Base-by-base conservation (phyloP, 2,329 filamentous ascomycete genomes). In the Parascedosporium putredinis region DNA sequence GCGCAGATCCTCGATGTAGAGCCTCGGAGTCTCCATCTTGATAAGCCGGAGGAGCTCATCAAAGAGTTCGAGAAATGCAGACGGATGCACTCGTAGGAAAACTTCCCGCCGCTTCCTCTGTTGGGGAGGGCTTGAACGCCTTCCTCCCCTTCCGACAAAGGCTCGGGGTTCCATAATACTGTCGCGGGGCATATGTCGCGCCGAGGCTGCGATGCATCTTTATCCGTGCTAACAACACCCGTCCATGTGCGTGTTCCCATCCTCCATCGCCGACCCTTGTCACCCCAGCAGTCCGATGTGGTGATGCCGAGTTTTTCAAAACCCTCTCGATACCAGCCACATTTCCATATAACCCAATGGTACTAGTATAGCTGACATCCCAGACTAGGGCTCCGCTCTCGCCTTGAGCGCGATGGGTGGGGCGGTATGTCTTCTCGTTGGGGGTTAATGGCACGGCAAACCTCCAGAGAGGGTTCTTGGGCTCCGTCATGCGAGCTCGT, bases 311-410 rank as follows among this genome's bases (percentile, higher is more conserved):
- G 57, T 4, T 74, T 58, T 72, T 79, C 29, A 97, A 63, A 8
- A 91, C 71, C 33, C 77, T 75, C 50, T 81, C 71, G 36, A 95
- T 68, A 49, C 82, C 83, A 25, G 70, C 65, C 36, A 78, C 69
- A 12, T 72, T 68, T 0, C 90, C 93, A 56, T 84, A 82, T 3
- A 97, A 62, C 12, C 83, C 76, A 55, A 97, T 84, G 1, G 88
- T 95, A 57, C 87, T 86, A 71, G 93, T 85, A 62, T 96, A 98
- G 63, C 90, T 97, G 72, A 81, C 87, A 66, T 98, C 93, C 89
- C 91, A 97, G 1, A 83, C 83, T 40, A 97, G 73, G 20, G 84
- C 84, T 4, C 93, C 90, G 55, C 83, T 79, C 48, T 83, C 75
- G 24, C 82, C 81, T 48, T 82, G 79, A 20, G 88, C 84, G 55